Evolutionary conservation across 768 basidiomycete species (phyloP).

Genomic region (Rhizopogon salebrosus): DNA sequence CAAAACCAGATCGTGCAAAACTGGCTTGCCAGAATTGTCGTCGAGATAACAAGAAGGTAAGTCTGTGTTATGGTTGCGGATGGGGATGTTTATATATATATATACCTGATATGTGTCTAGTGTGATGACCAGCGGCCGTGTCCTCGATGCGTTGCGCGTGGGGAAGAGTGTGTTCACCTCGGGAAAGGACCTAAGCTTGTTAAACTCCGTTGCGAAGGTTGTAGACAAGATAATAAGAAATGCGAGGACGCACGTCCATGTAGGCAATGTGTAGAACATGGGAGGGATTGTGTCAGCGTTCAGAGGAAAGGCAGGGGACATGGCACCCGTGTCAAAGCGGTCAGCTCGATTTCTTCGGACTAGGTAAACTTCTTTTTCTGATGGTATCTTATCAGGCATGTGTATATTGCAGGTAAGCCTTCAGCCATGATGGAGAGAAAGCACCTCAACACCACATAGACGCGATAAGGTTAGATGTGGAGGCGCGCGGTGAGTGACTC

Average conservation of each 20-base stretch:
- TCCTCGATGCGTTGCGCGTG: conserved; percentile 49
- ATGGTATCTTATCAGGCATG: conserved; percentile 42
- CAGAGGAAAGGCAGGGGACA: conserved; percentile 52
- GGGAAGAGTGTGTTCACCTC: conserved; percentile 52
- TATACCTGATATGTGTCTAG: conserved; percentile 25
- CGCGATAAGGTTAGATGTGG: conserved; percentile 61
- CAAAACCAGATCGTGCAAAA: conserved; percentile 47
- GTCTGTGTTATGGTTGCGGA: conserved; percentile 1
- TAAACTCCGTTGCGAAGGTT: conserved; percentile 55
- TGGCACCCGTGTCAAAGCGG: conserved; percentile 57
- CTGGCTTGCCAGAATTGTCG: conserved; percentile 56
- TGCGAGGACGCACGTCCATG: conserved; percentile 61
- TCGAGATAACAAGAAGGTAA: conserved; percentile 62
- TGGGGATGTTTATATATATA: neutral
- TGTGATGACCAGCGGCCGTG: conserved; percentile 64
- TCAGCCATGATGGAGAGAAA: conserved; percentile 2
- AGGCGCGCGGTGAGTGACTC: conserved; percentile 41
- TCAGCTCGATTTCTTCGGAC: conserved; percentile 26
- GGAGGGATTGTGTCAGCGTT: conserved; percentile 42
- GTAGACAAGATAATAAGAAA: conserved; percentile 48
- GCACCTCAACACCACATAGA: conserved; percentile 28
- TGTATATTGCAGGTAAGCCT: conserved; percentile 49
- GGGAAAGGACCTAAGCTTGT: conserved; percentile 52
- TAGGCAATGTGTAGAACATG: conserved; percentile 41
- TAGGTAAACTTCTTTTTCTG: neutral